Evolutionary conservation across 2,329 filamentous ascomycete genomes (phyloP).

Genomic region (Ampelomyces quisqualis): DNA sequence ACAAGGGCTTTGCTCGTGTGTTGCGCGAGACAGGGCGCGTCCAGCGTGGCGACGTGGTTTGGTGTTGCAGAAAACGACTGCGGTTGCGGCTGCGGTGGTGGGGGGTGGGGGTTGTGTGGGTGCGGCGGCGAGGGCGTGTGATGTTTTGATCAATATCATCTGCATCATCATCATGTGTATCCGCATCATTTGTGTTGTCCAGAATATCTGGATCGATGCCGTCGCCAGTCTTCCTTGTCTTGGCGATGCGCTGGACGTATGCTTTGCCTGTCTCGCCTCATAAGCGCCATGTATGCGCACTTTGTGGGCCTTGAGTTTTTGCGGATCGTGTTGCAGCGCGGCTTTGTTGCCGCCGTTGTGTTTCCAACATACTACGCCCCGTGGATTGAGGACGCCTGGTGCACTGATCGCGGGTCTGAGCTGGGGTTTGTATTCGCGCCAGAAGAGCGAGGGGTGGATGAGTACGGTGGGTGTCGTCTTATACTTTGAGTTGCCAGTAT

Average conservation of each 20-base stretch:
- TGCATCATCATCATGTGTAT: constrained; percentile 21
- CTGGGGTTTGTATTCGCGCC: constrained; percentile 35
- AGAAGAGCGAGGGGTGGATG: constrained; percentile 29
- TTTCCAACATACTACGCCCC: constrained; percentile 30
- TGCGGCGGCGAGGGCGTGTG: no score
- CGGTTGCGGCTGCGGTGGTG: no score
- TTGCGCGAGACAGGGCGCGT: constrained; percentile 24
- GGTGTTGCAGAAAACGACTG: no score
- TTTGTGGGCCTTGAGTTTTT: constrained; percentile 30
- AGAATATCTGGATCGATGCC: constrained; percentile 18
- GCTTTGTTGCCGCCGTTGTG: constrained; percentile 21
- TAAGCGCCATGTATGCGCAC: constrained; percentile 32
- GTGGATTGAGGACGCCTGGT: constrained; percentile 29
- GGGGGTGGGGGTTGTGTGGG: no score
- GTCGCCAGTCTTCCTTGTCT: constrained; percentile 13
- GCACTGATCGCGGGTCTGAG: constrained; percentile 22
- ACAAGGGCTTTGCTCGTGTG: constrained; percentile 36
- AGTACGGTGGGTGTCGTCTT: constrained; percentile 18
- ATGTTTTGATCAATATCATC: no score
- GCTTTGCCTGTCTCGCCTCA: constrained; percentile 37
- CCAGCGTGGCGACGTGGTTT: no score
- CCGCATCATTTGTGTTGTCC: background rate
- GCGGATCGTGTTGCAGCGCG: constrained; percentile 9
- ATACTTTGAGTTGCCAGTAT: constrained; percentile 18
- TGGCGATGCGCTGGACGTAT: constrained; percentile 27